phyloP scores from a whole-genome alignment of 306 rosid species.

The Comarum palustre region DNA sequence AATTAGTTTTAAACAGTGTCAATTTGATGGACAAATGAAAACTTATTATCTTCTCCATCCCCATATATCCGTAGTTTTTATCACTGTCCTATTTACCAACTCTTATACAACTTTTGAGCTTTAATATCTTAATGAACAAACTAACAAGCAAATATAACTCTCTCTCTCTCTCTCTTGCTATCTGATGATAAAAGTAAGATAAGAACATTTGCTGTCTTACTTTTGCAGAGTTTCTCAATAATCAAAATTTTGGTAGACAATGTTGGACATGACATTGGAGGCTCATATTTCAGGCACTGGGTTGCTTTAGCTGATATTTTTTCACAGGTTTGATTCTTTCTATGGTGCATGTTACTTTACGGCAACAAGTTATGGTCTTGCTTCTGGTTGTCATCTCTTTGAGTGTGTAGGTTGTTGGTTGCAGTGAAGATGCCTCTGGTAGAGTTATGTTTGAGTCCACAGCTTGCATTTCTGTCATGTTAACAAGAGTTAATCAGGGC shows the following conservation, averaged over 20 bases:
- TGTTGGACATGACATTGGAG: slow-evolving; percentile 44
- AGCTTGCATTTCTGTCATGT: slow-evolving; percentile 68
- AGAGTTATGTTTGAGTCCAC: slow-evolving; percentile 70
- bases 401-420: slow-evolving; percentile 62
- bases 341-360: slow-evolving; percentile 11
- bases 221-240: slow-evolving; percentile 72
- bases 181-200: slow-evolving; percentile 14
- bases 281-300: slow-evolving; percentile 74
- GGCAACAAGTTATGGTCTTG: slow-evolving; percentile 14
- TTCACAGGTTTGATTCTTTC: slow-evolving; percentile 63
- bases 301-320: slow-evolving; percentile 59
- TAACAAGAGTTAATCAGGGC: slow-evolving; percentile 64
- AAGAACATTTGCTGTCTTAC: slow-evolving; percentile 24
- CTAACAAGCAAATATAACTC: not conserved
- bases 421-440: slow-evolving; percentile 60
- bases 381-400: slow-evolving; percentile 34
- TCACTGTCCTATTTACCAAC: not conserved
- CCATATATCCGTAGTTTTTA: not conserved
- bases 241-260: slow-evolving; percentile 64
- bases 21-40: not conserved
- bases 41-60: not conserved
- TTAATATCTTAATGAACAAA: not conserved
- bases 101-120: not conserved
- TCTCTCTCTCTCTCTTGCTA: not conserved
- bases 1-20: not conserved